Evolutionary conservation across 441 rosid genomes (phyloP).

Genomic region (Metrosideros polymorpha): DNA sequence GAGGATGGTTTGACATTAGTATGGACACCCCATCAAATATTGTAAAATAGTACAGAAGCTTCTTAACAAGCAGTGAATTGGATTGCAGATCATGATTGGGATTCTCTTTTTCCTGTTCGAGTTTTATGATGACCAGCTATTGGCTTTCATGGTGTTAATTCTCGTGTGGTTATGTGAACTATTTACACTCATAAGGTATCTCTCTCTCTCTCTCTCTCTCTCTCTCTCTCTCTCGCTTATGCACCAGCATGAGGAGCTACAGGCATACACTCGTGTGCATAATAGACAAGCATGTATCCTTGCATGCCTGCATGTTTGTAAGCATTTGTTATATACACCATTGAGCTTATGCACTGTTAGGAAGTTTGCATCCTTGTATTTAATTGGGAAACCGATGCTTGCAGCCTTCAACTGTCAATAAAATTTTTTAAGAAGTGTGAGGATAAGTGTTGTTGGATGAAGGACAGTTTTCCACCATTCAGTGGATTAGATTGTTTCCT

Average conservation of each 20-base stretch:
- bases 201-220: slow-evolving; percentile 5
- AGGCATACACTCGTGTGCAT: background rate
- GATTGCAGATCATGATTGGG: slow-evolving; percentile 95
- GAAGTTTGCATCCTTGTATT: background rate
- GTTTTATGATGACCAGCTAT: slow-evolving; percentile 93
- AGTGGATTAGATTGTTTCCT: background rate
- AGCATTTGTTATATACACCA: background rate
- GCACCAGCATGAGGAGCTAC: background rate
- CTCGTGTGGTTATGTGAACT: slow-evolving; percentile 98
- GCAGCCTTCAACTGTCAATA: background rate
- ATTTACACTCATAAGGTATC: slow-evolving; percentile 86
- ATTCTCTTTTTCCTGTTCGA: slow-evolving; percentile 92
- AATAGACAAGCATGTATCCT: background rate
- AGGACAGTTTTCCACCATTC: background rate
- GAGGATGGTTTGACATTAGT: background rate
- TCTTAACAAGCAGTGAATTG: background rate
- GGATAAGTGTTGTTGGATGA: background rate
- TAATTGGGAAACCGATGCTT: background rate
- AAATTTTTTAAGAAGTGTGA: background rate
- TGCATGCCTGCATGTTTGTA: background rate
- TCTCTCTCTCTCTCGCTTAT: background rate
- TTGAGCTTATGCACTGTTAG: background rate
- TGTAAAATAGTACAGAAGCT: background rate
- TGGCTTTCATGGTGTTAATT: slow-evolving; percentile 97
- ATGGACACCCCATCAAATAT: background rate